These are phyloP conservation scores for Phytophthora capsici DNA, from an alignment of 352 stramenopile species.

Conservation along the genomic window DNA sequence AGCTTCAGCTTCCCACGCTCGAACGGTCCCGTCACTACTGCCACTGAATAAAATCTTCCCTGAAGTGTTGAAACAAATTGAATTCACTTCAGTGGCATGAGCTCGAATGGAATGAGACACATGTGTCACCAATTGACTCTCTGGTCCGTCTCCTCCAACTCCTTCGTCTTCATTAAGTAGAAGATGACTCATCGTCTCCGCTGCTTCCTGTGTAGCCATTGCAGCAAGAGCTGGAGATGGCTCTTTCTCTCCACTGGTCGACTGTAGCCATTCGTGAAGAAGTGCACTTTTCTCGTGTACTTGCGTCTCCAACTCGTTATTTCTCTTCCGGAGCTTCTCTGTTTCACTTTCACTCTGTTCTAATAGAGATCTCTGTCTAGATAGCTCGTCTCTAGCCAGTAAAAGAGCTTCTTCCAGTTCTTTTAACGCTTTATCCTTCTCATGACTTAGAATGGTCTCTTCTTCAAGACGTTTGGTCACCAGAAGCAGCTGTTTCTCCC, in stretches of 20 bases:
- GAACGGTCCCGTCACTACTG: slow-evolving; percentile 83
- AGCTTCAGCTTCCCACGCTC: slow-evolving; percentile 73
- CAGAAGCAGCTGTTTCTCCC: slow-evolving; percentile 60
- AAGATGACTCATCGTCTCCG: slow-evolving; percentile 55
- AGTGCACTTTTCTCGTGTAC: slow-evolving; percentile 64
- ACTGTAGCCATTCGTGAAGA: slow-evolving; percentile 70
- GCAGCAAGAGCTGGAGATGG: slow-evolving; percentile 23
- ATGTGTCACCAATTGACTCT: slow-evolving; percentile 41
- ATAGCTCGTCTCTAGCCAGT: slow-evolving; percentile 62
- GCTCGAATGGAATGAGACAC: slow-evolving; percentile 70
- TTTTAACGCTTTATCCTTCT: slow-evolving; percentile 75
- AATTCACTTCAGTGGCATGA: slow-evolving; percentile 87
- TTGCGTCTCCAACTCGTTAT: slow-evolving; percentile 59
- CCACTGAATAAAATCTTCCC: slow-evolving; percentile 85
- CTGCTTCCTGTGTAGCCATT: slow-evolving; percentile 51
- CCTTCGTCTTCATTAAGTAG: slow-evolving; percentile 33
- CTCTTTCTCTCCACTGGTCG: slow-evolving; percentile 34
- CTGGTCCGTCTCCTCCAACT: slow-evolving; percentile 16
- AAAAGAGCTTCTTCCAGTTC: slow-evolving; percentile 62
- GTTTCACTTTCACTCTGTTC: slow-evolving; percentile 58
- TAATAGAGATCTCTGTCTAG: slow-evolving; percentile 57
- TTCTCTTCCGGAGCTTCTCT: slow-evolving; percentile 43
- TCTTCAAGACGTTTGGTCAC: slow-evolving; percentile 66
- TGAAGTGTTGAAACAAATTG: slow-evolving; percentile 83
- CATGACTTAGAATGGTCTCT: slow-evolving; percentile 62